These are phyloP conservation scores for Pseudogymnoascus sp. DNA, from an alignment of 2,329 filamentous ascomycete species.

Conservation along the genomic window DNA sequence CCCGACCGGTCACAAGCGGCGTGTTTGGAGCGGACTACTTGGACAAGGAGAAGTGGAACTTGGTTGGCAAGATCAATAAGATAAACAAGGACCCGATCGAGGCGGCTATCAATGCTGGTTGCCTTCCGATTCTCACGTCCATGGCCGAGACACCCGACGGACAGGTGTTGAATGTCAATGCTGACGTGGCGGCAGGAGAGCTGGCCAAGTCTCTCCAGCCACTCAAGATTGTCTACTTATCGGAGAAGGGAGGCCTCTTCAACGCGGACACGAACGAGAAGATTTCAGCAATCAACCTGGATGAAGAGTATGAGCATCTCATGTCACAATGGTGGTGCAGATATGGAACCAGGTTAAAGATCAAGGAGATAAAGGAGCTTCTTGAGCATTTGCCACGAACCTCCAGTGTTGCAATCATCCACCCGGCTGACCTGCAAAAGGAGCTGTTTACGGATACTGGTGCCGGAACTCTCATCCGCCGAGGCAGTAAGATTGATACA, in stretches of 20 bases:
- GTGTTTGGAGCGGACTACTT: constrained; percentile 92
- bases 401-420: constrained; percentile 94
- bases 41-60: constrained; percentile 91
- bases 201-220: constrained; percentile 82
- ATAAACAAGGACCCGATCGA: constrained; percentile 89
- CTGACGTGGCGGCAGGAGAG: constrained; percentile 91
- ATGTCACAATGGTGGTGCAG: constrained; percentile 94
- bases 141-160: constrained; percentile 92
- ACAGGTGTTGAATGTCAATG: constrained; percentile 93
- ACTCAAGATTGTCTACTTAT: constrained; percentile 96
- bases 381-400: constrained; percentile 81
- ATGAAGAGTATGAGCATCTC: constrained; percentile 88
- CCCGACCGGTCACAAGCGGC: constrained; percentile 79
- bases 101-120: constrained; percentile 81
- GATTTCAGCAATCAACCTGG: constrained; percentile 94
- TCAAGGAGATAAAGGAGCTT: constrained; percentile 93
- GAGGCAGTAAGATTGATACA: constrained; percentile 81
- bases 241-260: constrained; percentile 93
- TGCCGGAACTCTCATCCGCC: constrained; percentile 83
- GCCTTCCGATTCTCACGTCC: constrained; percentile 87
- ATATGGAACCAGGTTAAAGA: constrained; percentile 92
- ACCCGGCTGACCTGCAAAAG: constrained; percentile 90
- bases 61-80: constrained; percentile 89
- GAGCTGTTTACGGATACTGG: constrained; percentile 95
- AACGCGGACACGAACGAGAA: constrained; percentile 90